These are phyloP conservation scores for Hemisphaericaspora xylanilytica DNA, from an alignment of 1,139 yeast genomes.

Conservation along the genomic window DNA sequence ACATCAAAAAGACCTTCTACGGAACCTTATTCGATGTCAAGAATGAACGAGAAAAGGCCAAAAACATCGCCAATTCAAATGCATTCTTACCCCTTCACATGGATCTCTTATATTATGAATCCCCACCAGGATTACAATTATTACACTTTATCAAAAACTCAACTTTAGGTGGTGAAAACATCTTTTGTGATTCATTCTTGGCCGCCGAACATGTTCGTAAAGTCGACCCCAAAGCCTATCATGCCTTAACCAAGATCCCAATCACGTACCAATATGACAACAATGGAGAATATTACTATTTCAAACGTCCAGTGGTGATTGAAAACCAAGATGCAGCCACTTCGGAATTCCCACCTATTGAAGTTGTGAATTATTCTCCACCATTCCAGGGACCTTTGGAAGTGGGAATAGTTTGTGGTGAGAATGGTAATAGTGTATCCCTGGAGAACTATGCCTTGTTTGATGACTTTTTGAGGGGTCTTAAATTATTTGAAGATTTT, in stretches of 20 bases:
- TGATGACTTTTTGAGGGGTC: slow-evolving; percentile 56
- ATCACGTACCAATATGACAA: slow-evolving; percentile 70
- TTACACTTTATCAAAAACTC: slow-evolving; percentile 66
- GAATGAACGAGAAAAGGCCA: slow-evolving; percentile 55
- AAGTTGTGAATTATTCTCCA: slow-evolving; percentile 73
- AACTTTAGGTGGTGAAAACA: slow-evolving; percentile 66
- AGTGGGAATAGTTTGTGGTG: slow-evolving; percentile 41
- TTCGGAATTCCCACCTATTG: slow-evolving; percentile 37
- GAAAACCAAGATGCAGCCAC: slow-evolving; percentile 42
- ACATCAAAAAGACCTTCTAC: slow-evolving; percentile 69
- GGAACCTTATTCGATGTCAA: slow-evolving; percentile 73
- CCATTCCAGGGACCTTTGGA: slow-evolving; percentile 86
- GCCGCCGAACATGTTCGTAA: slow-evolving; percentile 59
- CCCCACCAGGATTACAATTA: slow-evolving; percentile 80
- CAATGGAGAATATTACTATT: slow-evolving; percentile 62
- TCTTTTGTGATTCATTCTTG: slow-evolving; percentile 72
- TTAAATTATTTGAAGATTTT: slow-evolving; percentile 56
- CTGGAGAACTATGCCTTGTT: slow-evolving; percentile 7
- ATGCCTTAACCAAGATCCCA: slow-evolving; percentile 62
- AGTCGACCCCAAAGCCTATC: slow-evolving; percentile 60
- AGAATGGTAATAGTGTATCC: slow-evolving; percentile 14
- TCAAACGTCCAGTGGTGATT: slow-evolving; percentile 63
- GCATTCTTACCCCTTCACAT: slow-evolving; percentile 72
- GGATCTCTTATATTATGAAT: slow-evolving; percentile 77
- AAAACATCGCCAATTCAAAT: slow-evolving; percentile 71